Base-by-base conservation (phyloP, 2,329 filamentous ascomycete genomes). In the Penicillium sp. region DNA sequence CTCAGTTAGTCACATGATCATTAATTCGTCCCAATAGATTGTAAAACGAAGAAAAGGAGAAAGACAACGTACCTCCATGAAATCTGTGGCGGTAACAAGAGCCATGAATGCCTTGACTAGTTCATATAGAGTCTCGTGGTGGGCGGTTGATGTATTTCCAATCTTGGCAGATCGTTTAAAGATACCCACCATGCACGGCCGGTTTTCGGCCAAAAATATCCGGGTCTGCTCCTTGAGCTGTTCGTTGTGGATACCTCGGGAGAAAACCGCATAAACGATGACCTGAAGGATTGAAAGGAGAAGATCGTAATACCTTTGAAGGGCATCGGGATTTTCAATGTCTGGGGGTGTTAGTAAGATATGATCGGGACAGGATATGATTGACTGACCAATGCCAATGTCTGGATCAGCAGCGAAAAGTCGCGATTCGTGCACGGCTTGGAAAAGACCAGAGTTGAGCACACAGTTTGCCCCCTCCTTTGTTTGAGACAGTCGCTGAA, bases 321-420 rank as follows among this genome's bases (percentile, higher is more conserved):
- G 81, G 4, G 90, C 88, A 55, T 82, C 80, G 4, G 84, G 78
- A 64, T 91, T 87, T 52, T 86, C 82, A 53, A 87, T 83, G 63
- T 90, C 85, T 79, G 58, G 16, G 7, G 12, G 36, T 11, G 51
- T 70, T 58, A 71, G 64, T 40, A 59, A 43, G 40, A 11, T 10
- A 28, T 11, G 8, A 31, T 37, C 17, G 25, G 16, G 22, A 36
- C 3, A 16, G 46, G 36, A 41, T 61, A 61, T 52, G 31, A 48
- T 33, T 40, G 57, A 65, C 75, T 66, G 69, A 83, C 83, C 82
- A 55, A 92, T 85, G 57, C 95, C 91, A 52, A 99, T 85, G 72
- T 99, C 94, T 0, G 94, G 94, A 71, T 99, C 94, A 12, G 89
- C 89, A 9, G 86, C 81, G 72, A 97, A 99, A 22, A 97, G 82